Evolutionary conservation across 192 early-diverging fungal species (phyloP).

Genomic region (Backusella tarrabulga): DNA sequence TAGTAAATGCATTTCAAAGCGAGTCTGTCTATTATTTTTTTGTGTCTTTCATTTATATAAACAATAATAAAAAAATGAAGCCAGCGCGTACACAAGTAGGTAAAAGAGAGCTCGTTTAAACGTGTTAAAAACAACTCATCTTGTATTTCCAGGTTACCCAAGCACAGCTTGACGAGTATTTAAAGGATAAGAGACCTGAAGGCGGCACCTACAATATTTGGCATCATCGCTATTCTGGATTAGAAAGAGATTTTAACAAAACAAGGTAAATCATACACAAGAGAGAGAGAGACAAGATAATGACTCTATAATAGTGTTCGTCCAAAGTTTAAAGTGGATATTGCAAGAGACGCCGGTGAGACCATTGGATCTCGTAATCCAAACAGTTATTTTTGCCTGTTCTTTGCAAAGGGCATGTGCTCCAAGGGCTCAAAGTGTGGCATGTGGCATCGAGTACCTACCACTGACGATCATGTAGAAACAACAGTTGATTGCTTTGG

Average conservation of each 20-base stretch:
- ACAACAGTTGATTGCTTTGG: slow-evolving; percentile 80
- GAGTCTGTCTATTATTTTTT: neutral
- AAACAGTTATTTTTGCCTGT: slow-evolving; percentile 72
- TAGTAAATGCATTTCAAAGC: neutral
- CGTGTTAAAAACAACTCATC: neutral
- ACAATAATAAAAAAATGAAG: neutral
- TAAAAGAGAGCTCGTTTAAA: neutral
- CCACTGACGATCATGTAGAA: slow-evolving; percentile 44
- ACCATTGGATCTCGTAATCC: slow-evolving; percentile 65
- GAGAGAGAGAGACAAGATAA: neutral
- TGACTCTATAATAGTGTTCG: slow-evolving; percentile 38
- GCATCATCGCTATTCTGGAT: slow-evolving; percentile 32
- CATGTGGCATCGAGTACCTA: slow-evolving; percentile 54
- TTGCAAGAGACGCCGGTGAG: slow-evolving; percentile 64
- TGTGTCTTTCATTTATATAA: neutral
- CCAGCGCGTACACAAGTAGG: slow-evolving; percentile 15
- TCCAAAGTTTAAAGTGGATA: slow-evolving; percentile 62
- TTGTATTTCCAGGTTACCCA: slow-evolving; percentile 19
- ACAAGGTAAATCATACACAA: slow-evolving; percentile 42
- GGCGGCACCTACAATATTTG: slow-evolving; percentile 63
- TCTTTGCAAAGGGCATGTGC: slow-evolving; percentile 83
- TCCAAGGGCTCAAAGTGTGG: slow-evolving; percentile 58
- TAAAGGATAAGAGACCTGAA: slow-evolving; percentile 41
- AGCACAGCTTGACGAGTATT: slow-evolving; percentile 21
- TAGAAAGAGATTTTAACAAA: slow-evolving; percentile 38